These are phyloP conservation scores for Capsicum chinense DNA, from an alignment of 257 asterid species.

Conservation along the genomic window DNA sequence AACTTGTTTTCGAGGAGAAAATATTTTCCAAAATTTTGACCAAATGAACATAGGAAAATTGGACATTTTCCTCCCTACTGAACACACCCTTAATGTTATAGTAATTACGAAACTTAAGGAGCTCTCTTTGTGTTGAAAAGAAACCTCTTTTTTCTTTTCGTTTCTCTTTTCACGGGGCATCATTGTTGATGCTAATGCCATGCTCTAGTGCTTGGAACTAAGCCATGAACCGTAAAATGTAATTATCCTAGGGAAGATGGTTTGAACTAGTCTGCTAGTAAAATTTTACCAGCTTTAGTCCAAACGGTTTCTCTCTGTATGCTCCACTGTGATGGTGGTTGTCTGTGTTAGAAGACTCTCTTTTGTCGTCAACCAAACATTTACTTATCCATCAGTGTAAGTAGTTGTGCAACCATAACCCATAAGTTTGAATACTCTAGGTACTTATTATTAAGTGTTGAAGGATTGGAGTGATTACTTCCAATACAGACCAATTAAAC, in stretches of 20 bases:
- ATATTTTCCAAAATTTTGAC: no score
- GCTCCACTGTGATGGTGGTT: neutral
- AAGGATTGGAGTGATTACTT: neutral
- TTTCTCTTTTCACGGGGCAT: neutral
- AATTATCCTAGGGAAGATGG: no score
- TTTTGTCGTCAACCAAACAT: neutral
- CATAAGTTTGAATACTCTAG: neutral
- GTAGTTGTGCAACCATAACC: neutral
- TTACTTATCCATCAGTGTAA: neutral
- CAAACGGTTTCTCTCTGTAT: neutral
- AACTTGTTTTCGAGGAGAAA: no score
- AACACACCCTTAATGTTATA: no score
- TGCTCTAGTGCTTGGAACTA: neutral
- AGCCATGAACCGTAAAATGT: no score
- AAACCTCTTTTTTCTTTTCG: neutral
- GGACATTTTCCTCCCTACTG: no score
- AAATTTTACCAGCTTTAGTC: no score
- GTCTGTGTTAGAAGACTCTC: neutral
- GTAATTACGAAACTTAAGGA: neutral
- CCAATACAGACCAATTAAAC: constrained; percentile 10
- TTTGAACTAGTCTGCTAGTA: no score
- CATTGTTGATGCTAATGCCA: neutral
- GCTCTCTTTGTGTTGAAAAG: neutral
- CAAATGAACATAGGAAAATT: no score
- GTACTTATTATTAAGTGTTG: neutral